Evolutionary conservation across 495 filamentous ascomycete species (phyloP), one percentile per base, ranked within the genome.

Genomic region (Daldinia bambusicola): DNA sequence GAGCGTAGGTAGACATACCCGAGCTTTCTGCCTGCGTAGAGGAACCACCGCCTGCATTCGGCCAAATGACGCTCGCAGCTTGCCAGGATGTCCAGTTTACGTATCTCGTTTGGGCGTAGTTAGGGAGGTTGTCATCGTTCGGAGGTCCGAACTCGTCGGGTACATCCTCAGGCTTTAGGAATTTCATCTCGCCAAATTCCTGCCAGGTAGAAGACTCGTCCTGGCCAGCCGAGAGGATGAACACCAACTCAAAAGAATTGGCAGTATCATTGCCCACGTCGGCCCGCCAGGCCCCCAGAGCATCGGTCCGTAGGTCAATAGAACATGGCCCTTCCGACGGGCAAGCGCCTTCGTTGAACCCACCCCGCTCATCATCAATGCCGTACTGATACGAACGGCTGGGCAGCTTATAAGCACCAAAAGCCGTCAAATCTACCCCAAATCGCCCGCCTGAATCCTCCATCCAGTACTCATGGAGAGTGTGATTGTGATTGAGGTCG

Each of bases 381-480:
- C 78, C 78, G 36, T 80, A 80, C 58, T 80, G 76, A 52, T 75
- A 80, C 26, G 78, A 75, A 16, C 55, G 57, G 10, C 68, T 64
- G 20, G 80, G 81, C 61, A 83, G 31, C 6, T 65, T 60, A 41
- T 83, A 83, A 5, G 80, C 75, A 5, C 81, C 81, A 55, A 82
- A 83, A 2, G 78, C 77, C 4, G 81, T 82, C 53, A 83, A 61
- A 59, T 83, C 80, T 12, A 83, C 81, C 41, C 81, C 81, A 45
- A 77, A 83, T 20, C 76, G 70, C 2, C 81, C 81, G 20, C 71
- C 70, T 1, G 80, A 82, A 59, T 83, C 81, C 26, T 76, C 79
- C 80, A 82, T 83, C 81, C 81, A 83, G 59, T 83, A 83, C 64
- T 82, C 80, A 61, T 83, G 80, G 16, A 83, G 62, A 16, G 81